phyloP scores from a whole-genome alignment of 208 protist species.

The Leishmania aethiopica region DNA sequence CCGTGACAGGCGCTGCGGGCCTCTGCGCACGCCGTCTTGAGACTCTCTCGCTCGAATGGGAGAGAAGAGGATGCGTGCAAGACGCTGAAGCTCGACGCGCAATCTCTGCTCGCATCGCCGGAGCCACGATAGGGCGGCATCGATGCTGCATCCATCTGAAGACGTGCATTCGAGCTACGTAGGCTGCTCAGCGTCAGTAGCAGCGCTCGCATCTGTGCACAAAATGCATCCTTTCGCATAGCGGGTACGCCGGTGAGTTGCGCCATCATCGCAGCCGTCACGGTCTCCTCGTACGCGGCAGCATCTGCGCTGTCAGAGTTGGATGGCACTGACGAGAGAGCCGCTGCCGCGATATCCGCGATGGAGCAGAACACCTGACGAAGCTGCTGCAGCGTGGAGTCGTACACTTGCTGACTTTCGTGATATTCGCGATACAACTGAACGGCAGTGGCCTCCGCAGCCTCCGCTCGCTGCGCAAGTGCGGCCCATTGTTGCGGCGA shows the following conservation, averaged over 20 bases:
- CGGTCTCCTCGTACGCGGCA: slow-evolving; percentile 16
- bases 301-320: neutral
- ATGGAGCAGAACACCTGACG: slow-evolving; percentile 16
- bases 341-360: slow-evolving; percentile 1
- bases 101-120: neutral
- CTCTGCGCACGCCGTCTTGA: slow-evolving; percentile 13
- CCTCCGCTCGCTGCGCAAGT: slow-evolving; percentile 15
- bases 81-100: neutral
- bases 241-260: slow-evolving; percentile 12
- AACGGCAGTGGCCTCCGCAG: slow-evolving; percentile 14
- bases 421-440: slow-evolving; percentile 14
- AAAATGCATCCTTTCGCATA: slow-evolving; percentile 14
- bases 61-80: neutral
- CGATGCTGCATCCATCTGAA: slow-evolving; percentile 7
- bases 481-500: slow-evolving; percentile 5
- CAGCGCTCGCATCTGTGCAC: slow-evolving; percentile 19
- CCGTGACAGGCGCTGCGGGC: neutral
- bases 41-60: neutral
- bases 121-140: neutral
- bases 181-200: slow-evolving; percentile 18
- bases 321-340: neutral
- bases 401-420: slow-evolving; percentile 3
- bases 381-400: slow-evolving; percentile 20
- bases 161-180: slow-evolving; percentile 17
- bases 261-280: slow-evolving; percentile 23